These are phyloP conservation scores for Ascoidea tarda DNA, from an alignment of 805 yeast genomes.

Conservation along the genomic window DNA sequence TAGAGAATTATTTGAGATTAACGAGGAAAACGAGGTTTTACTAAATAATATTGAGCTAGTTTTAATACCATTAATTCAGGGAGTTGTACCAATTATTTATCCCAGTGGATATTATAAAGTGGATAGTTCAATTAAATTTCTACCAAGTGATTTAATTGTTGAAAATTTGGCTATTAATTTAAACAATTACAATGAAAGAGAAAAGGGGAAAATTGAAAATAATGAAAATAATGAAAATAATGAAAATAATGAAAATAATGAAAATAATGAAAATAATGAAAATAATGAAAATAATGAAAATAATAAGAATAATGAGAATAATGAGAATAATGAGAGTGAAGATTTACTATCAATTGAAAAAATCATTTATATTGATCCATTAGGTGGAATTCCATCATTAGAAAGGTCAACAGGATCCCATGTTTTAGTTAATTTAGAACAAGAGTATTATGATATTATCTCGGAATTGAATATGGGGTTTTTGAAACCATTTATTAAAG, in stretches of 20 bases:
- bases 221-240: slow-evolving; percentile 7
- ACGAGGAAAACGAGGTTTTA: not conserved
- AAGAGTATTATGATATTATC: slow-evolving; percentile 57
- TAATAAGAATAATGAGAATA: slow-evolving; percentile 10
- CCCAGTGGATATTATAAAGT: not conserved
- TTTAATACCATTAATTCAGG: not conserved
- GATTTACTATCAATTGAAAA: slow-evolving; percentile 57
- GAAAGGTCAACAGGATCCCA: slow-evolving; percentile 76
- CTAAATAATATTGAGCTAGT: not conserved
- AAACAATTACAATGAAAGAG: not conserved
- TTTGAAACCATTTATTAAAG: slow-evolving; percentile 27
- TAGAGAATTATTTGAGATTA: slow-evolving; percentile 1
- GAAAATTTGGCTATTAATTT: not conserved
- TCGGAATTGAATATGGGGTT: slow-evolving; percentile 52
- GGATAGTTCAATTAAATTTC: too few relatives aligned
- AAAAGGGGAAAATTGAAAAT: slow-evolving; percentile 1
- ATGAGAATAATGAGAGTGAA: slow-evolving; percentile 1
- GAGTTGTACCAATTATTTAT: too few relatives aligned
- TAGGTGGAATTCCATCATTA: slow-evolving; percentile 85
- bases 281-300: slow-evolving; percentile 1
- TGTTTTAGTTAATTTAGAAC: slow-evolving; percentile 72
- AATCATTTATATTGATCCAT: slow-evolving; percentile 58
- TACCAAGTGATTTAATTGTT: not conserved
- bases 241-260: slow-evolving; percentile 4
- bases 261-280: slow-evolving; percentile 10